phyloP scores from a whole-genome alignment of 1,139 yeast species.

The Geotrichum candidum region DNA sequence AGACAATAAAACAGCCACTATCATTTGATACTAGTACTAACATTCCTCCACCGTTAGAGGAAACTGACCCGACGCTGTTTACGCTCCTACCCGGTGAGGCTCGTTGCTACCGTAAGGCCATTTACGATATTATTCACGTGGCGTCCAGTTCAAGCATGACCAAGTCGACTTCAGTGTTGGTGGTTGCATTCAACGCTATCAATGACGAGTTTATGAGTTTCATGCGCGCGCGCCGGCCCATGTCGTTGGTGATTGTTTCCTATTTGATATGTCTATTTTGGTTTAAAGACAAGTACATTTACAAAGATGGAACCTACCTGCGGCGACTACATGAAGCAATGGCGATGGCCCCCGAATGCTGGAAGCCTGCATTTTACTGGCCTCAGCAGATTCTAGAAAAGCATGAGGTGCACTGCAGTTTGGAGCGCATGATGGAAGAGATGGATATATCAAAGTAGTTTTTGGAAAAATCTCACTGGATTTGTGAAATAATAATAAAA shows the following conservation, averaged over 20 bases:
- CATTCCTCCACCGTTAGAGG: not conserved
- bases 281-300: constrained; percentile 2
- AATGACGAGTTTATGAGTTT: constrained; percentile 1
- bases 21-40: not conserved
- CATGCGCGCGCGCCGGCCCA: constrained; percentile 6
- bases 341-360: constrained; percentile 1
- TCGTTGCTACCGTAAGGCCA: constrained; percentile 1
- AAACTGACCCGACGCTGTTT: not conserved
- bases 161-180: not conserved
- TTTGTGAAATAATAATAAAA: no score
- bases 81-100: constrained; percentile 6
- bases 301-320: not conserved
- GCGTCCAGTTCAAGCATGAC: not conserved
- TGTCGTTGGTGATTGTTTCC: constrained; percentile 7
- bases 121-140: constrained; percentile 4
- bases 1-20: not conserved
- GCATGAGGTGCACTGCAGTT: constrained; percentile 1
- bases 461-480: no score
- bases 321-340: constrained; percentile 2
- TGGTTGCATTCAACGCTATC: constrained; percentile 4
- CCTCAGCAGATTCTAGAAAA: constrained; percentile 10
- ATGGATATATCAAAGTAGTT: not conserved
- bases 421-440: constrained; percentile 2
- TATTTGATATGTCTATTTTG: not conserved
- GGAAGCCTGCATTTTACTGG: constrained; percentile 12